Evolutionary conservation across 495 filamentous ascomycete genomes (phyloP).

Genomic region (Daldinia grandis): DNA sequence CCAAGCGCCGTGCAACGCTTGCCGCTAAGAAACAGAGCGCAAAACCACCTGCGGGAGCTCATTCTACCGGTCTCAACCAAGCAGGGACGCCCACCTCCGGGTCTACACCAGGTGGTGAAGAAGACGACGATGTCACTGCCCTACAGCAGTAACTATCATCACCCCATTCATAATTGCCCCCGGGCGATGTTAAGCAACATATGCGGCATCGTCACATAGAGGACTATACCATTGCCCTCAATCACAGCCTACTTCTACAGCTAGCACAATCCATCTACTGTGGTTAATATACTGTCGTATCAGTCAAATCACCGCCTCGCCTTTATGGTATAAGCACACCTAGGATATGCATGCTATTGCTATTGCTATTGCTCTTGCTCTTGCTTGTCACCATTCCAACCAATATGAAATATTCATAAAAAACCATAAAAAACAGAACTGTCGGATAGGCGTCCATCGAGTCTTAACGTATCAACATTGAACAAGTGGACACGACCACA

Average conservation of each 20-base stretch:
- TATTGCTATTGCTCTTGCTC: too few relatives aligned
- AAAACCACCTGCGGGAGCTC: slow-evolving; percentile 3
- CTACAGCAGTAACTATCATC: slow-evolving; percentile 1
- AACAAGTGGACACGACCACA: too few relatives aligned
- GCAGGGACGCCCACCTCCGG: slow-evolving; percentile 6
- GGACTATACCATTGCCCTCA: not conserved
- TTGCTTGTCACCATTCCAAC: too few relatives aligned
- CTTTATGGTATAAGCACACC: too few relatives aligned
- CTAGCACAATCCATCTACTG: too few relatives aligned
- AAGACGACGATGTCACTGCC: not conserved
- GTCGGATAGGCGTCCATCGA: too few relatives aligned
- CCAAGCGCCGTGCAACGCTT: slow-evolving; percentile 59
- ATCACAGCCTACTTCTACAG: not conserved
- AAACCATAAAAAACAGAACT: too few relatives aligned
- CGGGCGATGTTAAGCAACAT: not conserved
- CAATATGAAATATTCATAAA: too few relatives aligned
- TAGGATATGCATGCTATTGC: too few relatives aligned
- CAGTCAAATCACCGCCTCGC: not conserved
- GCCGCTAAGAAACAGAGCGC: slow-evolving; percentile 56
- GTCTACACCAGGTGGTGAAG: not conserved
- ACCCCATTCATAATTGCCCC: not conserved
- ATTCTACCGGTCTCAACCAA: slow-evolving; percentile 5
- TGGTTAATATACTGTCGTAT: not conserved
- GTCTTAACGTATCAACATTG: too few relatives aligned
- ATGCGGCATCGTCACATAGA: not conserved